Conservation (phyloP, 2,329 filamentous ascomycete species). For the Aspergillus sp. region DNA sequence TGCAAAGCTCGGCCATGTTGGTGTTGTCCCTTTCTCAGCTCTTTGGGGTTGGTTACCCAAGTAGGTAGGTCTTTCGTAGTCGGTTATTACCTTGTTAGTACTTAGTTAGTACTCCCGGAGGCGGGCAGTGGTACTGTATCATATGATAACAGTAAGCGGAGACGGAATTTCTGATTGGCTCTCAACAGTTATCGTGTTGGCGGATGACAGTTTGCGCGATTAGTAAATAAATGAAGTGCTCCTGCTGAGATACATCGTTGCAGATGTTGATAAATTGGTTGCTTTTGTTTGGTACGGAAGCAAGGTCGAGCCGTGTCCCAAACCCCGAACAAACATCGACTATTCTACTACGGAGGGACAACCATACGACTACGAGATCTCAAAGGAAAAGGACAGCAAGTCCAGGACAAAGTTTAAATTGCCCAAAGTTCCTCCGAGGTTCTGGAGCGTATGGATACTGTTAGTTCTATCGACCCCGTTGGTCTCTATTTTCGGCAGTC, state of each 20-base stretch:
- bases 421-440: slow-evolving; percentile 1
- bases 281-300: neutral
- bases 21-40: neutral
- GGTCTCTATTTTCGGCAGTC: slow-evolving; percentile 3
- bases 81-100: too few species aligned
- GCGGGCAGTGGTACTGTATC: neutral
- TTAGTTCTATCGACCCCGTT: neutral
- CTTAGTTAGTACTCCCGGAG: too few species aligned
- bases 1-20: neutral
- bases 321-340: neutral
- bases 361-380: neutral
- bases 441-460: neutral
- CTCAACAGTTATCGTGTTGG: too few species aligned
- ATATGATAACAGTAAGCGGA: neutral
- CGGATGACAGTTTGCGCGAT: neutral
- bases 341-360: neutral
- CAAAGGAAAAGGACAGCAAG: neutral
- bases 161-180: neutral
- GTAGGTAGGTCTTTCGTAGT: neutral
- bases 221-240: neutral
- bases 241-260: too few species aligned
- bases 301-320: neutral
- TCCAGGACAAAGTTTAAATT: neutral
- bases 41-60: neutral
- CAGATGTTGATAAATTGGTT: neutral